These are phyloP conservation scores for Flaveria floridana DNA, from an alignment of 140 eudicot genomes.

Conservation along the genomic window DNA sequence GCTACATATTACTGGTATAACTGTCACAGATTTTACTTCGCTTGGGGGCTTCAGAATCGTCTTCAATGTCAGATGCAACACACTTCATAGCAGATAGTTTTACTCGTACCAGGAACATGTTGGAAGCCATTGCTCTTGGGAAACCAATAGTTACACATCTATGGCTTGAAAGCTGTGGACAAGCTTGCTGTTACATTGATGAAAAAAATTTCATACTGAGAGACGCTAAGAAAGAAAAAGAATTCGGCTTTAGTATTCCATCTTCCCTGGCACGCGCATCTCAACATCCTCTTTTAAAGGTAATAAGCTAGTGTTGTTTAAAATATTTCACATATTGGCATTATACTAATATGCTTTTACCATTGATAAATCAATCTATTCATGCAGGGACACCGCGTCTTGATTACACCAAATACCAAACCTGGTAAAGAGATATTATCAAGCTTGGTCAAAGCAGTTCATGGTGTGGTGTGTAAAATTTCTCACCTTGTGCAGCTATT, in stretches of 20 bases:
- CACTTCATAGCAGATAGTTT: slow-evolving; percentile 85
- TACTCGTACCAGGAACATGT: slow-evolving; percentile 87
- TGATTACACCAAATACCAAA: slow-evolving; percentile 80
- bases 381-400: slow-evolving; percentile 67
- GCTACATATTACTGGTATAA: background rate
- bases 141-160: slow-evolving; percentile 81
- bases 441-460: slow-evolving; percentile 92
- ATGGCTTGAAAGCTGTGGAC: slow-evolving; percentile 94
- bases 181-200: slow-evolving; percentile 71
- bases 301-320: slow-evolving; percentile 20
- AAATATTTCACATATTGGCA: background rate
- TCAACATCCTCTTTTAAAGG: slow-evolving; percentile 71
- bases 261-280: slow-evolving; percentile 65
- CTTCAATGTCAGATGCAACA: slow-evolving; percentile 75
- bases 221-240: slow-evolving; percentile 83
- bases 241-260: slow-evolving; percentile 76
- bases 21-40: slow-evolving; percentile 58
- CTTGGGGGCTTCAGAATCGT: slow-evolving; percentile 65
- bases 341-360: slow-evolving; percentile 21
- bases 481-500: slow-evolving; percentile 5
- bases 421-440: slow-evolving; percentile 84
- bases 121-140: slow-evolving; percentile 91
- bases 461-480: slow-evolving; percentile 64
- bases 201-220: slow-evolving; percentile 77
- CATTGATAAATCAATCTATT: background rate